Percentiles rank a stretch among this genome's conserved stretches.
Conservation (phyloP, 306 rosid genomes). For the Geum urbanum region DNA sequence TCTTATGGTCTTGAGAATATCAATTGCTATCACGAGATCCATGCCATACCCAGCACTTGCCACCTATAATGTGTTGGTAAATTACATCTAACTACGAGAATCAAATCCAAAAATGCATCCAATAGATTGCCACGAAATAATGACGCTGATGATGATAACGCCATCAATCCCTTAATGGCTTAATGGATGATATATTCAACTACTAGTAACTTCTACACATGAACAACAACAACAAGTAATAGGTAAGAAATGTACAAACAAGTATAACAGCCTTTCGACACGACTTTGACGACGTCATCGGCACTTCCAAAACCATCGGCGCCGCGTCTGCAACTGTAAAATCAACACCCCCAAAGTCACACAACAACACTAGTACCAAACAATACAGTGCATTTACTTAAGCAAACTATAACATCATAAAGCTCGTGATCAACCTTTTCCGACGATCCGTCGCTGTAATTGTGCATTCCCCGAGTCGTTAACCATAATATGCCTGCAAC, state of each 20-base stretch:
- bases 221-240: conserved; percentile 11
- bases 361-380: too few relatives aligned
- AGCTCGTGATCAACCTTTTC: conserved; percentile 39
- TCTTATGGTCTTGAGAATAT: conserved; percentile 59
- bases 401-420: not conserved
- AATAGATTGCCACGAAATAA: not conserved
- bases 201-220: not conserved
- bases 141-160: not conserved
- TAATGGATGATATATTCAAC: not conserved
- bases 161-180: not conserved
- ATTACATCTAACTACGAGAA: not conserved
- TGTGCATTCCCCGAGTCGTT: conserved; percentile 55
- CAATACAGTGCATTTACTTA: not conserved
- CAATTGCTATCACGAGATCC: conserved; percentile 54
- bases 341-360: too few relatives aligned
- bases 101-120: conserved; percentile 1
- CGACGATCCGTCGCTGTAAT: conserved; percentile 47
- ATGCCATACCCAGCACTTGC: conserved; percentile 91
- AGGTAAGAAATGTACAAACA: conserved; percentile 97
- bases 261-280: conserved; percentile 74
- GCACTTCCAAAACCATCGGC: conserved; percentile 48
- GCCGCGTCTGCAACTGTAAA: conserved; percentile 56
- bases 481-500: conserved; percentile 59
- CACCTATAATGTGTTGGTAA: conserved; percentile 48
- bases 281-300: conserved; percentile 39